Evolutionary conservation across 164 flowering plant genomes (phyloP).

Genomic region (Liriodendron chinense): DNA sequence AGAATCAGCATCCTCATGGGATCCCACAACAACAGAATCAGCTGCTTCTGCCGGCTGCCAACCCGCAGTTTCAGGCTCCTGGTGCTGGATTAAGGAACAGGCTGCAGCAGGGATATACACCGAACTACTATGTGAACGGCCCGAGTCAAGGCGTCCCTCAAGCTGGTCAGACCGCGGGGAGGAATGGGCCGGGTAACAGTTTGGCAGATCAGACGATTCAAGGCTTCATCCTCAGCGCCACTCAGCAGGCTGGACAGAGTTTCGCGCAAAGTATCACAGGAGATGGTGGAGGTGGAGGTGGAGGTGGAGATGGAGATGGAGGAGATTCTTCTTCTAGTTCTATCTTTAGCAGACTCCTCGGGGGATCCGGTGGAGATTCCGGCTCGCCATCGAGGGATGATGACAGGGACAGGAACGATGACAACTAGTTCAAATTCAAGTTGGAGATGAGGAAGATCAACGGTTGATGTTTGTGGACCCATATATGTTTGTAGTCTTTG

Average conservation of each 20-base stretch:
- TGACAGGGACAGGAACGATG: too few species aligned
- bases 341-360: not conserved
- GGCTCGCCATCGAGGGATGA: too few species aligned
- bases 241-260: conserved; percentile 12
- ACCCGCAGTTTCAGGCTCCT: not conserved
- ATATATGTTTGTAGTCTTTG: too few species aligned
- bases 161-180: not conserved
- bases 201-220: conserved; percentile 3
- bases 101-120: not conserved
- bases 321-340: conserved; percentile 2
- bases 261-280: conserved; percentile 11
- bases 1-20: not conserved
- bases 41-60: too few species aligned
- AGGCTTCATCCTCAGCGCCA: not conserved
- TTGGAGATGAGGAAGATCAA: too few species aligned
- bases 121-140: not conserved
- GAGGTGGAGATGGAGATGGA: conserved; percentile 6
- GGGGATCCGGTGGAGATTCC: not conserved
- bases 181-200: conserved; percentile 1
- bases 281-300: conserved; percentile 6
- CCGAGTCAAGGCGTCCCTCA: not conserved
- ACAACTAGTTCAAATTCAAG: not conserved
- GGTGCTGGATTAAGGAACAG: not conserved
- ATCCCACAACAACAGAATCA: not conserved
- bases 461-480: too few species aligned